phyloP scores from a whole-genome alignment of 805 yeast species.

The Kregervanrija pseudodelftensis region DNA sequence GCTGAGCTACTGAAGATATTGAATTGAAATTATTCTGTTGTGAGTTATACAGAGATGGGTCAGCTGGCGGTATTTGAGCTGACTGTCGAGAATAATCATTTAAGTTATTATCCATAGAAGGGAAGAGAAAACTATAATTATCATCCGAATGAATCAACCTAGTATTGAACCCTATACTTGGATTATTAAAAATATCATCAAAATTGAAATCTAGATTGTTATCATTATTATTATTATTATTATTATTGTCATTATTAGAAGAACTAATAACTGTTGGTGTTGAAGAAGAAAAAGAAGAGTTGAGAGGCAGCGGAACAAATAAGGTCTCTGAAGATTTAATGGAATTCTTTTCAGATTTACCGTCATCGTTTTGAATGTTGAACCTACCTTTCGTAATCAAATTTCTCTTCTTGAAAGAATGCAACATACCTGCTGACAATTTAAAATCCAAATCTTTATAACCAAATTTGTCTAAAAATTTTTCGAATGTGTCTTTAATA shows the following conservation, averaged over 20 bases:
- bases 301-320: not conserved
- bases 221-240: not conserved
- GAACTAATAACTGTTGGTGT: not conserved
- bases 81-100: no score
- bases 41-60: no score
- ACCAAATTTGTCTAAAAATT: constrained; percentile 17
- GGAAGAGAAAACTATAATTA: constrained; percentile 14
- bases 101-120: not conserved
- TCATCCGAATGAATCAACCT: constrained; percentile 32
- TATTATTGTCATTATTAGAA: constrained; percentile 1
- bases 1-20: not conserved
- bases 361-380: no score
- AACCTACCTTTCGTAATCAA: not conserved
- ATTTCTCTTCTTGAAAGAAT: constrained; percentile 28
- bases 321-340: no score
- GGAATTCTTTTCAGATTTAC: no score
- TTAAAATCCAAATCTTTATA: constrained; percentile 16
- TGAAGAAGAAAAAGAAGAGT: not conserved
- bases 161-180: constrained; percentile 29
- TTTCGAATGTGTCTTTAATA: constrained; percentile 15
- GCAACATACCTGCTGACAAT: constrained; percentile 29
- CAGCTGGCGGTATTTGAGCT: no score
- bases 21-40: no score
- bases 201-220: constrained; percentile 18
- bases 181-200: constrained; percentile 24